Evolutionary conservation across 345 rosid species (phyloP), one percentile per base, ranked within the genome.

Genomic region (Syzygium oleosum): DNA sequence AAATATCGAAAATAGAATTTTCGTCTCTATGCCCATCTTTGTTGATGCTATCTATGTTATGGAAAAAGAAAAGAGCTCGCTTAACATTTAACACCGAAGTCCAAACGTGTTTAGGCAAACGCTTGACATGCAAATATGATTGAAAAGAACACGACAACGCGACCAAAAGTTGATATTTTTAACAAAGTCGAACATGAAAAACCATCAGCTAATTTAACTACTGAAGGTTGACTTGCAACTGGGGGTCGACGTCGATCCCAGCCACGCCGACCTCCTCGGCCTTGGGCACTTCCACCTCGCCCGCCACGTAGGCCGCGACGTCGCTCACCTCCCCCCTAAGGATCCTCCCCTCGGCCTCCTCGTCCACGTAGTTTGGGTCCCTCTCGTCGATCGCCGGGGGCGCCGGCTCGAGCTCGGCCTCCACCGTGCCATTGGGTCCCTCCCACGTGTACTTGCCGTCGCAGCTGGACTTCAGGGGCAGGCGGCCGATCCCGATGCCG

Each of bases 361-460:
- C 97, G 23, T 97, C 96, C 49, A 92, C 93, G 85, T 95, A 96
- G 80, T 96, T 95, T 1, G 99, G 99, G 85, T 96, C 97, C 87
- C 92, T 94, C 90, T 94, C 94, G 43, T 97, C 98, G 29, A 97
- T 88, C 12, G 98, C 98, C 5, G 94, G 88, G 8, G 97, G 95
- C 52, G 73, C 88, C 3, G 92, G 90, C 3, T 85, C 87, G 88
- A 96, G 80, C 94, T 93, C 97, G 80, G 87, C 93, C 43, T 93
- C 95, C 85, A 89, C 93, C 89, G 87, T 1, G 68, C 89, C 93
- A 22, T 52, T 92, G 0, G 98, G 95, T 2, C 98, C 99, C 80
- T 96, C 98, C 98, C 99, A 96, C n/a, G 98, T 96, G 93, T 89
- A 97, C 91, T 97, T 97, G 11, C 99, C 99, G 0, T 98, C 98